Percentiles rank a stretch among this genome's conserved stretches.
phyloP scores from a whole-genome alignment of 2,329 filamentous ascomycete species.

The Ceratocystis colombiana region DNA sequence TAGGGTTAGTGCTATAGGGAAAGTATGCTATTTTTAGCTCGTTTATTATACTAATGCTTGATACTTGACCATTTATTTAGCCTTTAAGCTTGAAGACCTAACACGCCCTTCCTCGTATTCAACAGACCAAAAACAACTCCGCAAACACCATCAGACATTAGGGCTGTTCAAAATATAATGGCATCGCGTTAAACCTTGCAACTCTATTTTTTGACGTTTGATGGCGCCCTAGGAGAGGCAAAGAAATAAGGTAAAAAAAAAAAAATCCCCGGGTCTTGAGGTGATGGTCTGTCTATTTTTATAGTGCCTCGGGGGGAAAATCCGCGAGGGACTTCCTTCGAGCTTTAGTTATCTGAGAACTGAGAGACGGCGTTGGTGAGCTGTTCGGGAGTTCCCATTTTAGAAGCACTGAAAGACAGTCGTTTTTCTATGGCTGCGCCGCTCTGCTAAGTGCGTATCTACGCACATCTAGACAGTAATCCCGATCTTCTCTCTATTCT shows the following conservation, averaged over 20 bases:
- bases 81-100: constrained; percentile 5
- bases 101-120: neutral
- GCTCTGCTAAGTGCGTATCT: no score
- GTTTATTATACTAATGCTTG: no score
- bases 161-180: neutral
- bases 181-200: neutral
- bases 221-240: no score
- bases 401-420: no score
- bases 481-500: neutral
- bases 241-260: neutral
- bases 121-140: neutral
- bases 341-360: no score
- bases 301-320: no score
- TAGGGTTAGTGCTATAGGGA: neutral
- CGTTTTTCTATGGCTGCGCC: no score
- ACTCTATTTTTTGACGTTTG: neutral
- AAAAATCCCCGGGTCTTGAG: no score
- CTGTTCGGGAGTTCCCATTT: no score
- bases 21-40: neutral
- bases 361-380: no score
- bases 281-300: no score
- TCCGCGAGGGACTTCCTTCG: no score
- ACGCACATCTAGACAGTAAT: neutral
- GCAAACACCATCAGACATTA: neutral
- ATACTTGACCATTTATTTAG: neutral